Evolutionary conservation across 2,329 filamentous ascomycete species (phyloP).

Genomic region (Talaromyces rugulosus): DNA sequence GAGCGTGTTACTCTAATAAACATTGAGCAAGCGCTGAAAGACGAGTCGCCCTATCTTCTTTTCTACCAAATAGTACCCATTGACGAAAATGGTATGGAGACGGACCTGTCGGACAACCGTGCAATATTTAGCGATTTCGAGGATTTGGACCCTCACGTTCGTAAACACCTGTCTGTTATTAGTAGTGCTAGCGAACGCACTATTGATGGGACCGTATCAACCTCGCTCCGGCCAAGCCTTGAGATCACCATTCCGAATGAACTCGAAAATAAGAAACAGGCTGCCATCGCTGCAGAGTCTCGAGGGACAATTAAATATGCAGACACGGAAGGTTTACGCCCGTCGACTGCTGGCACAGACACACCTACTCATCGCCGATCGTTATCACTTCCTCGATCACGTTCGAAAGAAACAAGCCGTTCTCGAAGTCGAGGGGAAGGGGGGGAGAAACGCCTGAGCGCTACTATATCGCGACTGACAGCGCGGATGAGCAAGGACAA

Average conservation of each 20-base stretch:
- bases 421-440: slow-evolving; percentile 32
- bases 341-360: background rate
- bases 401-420: slow-evolving; percentile 27
- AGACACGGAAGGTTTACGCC: slow-evolving; percentile 18
- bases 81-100: slow-evolving; percentile 55
- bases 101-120: slow-evolving; percentile 26
- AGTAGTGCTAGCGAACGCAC: slow-evolving; percentile 18
- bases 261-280: slow-evolving; percentile 16
- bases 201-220: slow-evolving; percentile 17
- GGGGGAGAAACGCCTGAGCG: slow-evolving; percentile 32
- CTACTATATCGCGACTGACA: slow-evolving; percentile 32
- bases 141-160: slow-evolving; percentile 16
- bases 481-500: slow-evolving; percentile 13
- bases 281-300: slow-evolving; percentile 26
- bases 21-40: slow-evolving; percentile 69
- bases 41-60: slow-evolving; percentile 89
- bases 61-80: slow-evolving; percentile 95
- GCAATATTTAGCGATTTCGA: slow-evolving; percentile 25
- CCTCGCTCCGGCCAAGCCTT: slow-evolving; percentile 32
- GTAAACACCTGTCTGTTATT: slow-evolving; percentile 16
- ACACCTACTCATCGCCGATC: slow-evolving; percentile 12
- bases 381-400: slow-evolving; percentile 25
- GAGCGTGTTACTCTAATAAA: slow-evolving; percentile 72
- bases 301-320: slow-evolving; percentile 18
- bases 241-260: slow-evolving; percentile 32